phyloP scores from a whole-genome alignment of 257 asterid species.

The Nicotiana undulata region DNA sequence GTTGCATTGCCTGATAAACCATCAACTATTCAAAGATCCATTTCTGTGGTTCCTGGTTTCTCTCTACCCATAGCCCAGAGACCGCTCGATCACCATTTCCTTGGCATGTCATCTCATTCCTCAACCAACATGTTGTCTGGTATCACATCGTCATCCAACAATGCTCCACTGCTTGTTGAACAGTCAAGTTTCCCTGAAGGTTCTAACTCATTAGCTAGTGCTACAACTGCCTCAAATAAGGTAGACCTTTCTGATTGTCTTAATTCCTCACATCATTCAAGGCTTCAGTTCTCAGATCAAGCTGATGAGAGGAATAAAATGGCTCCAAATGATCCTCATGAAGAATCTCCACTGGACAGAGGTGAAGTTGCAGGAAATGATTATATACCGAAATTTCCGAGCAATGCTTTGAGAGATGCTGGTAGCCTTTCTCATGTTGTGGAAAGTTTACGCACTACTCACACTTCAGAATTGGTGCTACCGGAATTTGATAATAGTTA shows the following conservation, averaged over 20 bases:
- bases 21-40: slow-evolving; percentile 58
- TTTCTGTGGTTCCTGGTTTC: slow-evolving; percentile 67
- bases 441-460: background rate
- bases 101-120: slow-evolving; percentile 14
- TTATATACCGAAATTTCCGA: background rate
- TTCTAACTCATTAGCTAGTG: background rate
- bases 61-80: slow-evolving; percentile 41
- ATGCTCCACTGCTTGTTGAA: background rate
- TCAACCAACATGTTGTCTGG: slow-evolving; percentile 24
- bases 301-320: background rate
- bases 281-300: slow-evolving; percentile 5
- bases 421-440: slow-evolving; percentile 15
- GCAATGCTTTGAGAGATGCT: slow-evolving; percentile 16
- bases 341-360: background rate
- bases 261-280: background rate
- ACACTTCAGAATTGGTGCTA: background rate
- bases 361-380: background rate
- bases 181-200: slow-evolving; percentile 17
- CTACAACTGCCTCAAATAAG: slow-evolving; percentile 6
- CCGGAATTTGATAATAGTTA: background rate
- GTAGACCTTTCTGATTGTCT: background rate
- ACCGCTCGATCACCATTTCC: slow-evolving; percentile 23
- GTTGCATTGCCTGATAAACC: slow-evolving; percentile 75
- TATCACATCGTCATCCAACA: background rate
- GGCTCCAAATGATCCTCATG: slow-evolving; percentile 1